Percentiles rank a stretch among this genome's conserved stretches.
Conservation (phyloP, 306 rosid genomes). For the Trichosanthes truncata region DNA sequence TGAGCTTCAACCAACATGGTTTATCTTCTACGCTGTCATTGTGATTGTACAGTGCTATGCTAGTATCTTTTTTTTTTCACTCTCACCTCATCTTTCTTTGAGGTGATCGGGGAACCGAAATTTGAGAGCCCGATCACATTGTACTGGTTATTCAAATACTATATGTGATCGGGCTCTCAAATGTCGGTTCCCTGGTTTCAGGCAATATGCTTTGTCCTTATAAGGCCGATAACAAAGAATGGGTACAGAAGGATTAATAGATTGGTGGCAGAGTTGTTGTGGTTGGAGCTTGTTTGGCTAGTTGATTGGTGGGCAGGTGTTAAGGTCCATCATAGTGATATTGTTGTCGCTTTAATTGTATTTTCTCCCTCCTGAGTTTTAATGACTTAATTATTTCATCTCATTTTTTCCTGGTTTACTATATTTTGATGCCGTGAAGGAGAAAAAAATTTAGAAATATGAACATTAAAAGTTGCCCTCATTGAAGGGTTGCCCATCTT, state of each 20-base stretch:
- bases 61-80: neutral
- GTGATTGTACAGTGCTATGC: neutral
- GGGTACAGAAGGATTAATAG: conserved; percentile 14
- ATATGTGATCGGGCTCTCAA: neutral
- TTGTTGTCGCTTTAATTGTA: neutral
- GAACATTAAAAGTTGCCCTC: neutral
- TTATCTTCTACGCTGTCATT: neutral
- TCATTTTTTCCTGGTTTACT: no score
- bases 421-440: neutral
- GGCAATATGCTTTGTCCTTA: conserved; percentile 10
- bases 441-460: neutral
- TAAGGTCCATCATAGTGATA: neutral
- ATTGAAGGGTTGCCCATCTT: neutral
- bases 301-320: conserved; percentile 22
- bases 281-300: conserved; percentile 19
- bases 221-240: conserved; percentile 13
- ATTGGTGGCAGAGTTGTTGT: conserved; percentile 13
- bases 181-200: neutral
- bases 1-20: neutral
- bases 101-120: no score
- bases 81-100: neutral
- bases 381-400: neutral
- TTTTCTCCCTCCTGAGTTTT: neutral
- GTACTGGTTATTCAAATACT: neutral
- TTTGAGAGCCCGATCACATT: neutral